phyloP scores from a whole-genome alignment of 2,329 filamentous ascomycete species.

The Penicillium sclerotiorum region DNA sequence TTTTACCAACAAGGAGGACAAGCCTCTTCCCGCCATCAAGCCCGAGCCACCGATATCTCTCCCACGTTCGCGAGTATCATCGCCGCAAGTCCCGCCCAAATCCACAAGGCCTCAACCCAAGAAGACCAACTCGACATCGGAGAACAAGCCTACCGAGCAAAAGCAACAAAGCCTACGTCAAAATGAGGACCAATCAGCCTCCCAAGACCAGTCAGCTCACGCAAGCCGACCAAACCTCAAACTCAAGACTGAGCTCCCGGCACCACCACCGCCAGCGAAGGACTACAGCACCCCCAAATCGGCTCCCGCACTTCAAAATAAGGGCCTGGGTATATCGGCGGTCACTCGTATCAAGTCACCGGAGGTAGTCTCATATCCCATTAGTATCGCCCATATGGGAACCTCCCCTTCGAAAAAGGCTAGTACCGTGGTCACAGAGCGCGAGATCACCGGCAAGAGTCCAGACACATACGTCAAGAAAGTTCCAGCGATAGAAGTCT shows the following conservation, averaged over 20 bases:
- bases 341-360: not conserved
- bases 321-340: not conserved
- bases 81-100: not conserved
- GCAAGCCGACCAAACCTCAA: not conserved
- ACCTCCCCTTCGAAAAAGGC: not conserved
- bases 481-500: conserved; percentile 35
- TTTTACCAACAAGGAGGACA: conserved; percentile 15
- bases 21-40: conserved; percentile 25
- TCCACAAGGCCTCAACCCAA: not conserved
- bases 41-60: conserved; percentile 2
- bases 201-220: not conserved
- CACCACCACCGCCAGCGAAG: conserved; percentile 14
- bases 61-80: not conserved
- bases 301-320: conserved; percentile 16
- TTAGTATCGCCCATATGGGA: no score
- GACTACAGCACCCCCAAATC: conserved; percentile 7
- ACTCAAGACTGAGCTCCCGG: not conserved
- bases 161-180: no score
- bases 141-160: not conserved
- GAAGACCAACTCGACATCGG: not conserved
- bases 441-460: not conserved
- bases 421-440: not conserved
- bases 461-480: not conserved
- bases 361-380: not conserved
- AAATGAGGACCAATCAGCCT: not conserved